Evolutionary conservation across 495 filamentous ascomycete species (phyloP).

Genomic region (Talaromyces stipitatus): DNA sequence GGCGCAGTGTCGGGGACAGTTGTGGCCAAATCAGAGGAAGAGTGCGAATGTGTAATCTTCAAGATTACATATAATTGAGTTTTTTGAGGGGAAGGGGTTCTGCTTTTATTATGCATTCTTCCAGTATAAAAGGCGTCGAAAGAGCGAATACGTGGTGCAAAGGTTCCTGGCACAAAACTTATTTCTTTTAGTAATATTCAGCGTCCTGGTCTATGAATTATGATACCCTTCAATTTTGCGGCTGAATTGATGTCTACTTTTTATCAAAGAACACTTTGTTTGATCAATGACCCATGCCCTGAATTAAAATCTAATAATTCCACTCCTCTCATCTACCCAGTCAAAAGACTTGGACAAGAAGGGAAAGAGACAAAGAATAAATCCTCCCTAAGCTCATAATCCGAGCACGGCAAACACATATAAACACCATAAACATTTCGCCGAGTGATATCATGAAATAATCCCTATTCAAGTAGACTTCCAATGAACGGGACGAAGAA

Average conservation of each 20-base stretch:
- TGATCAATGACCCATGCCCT: not conserved
- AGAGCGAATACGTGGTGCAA: not conserved
- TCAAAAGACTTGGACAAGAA: not conserved
- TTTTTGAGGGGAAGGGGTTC: too few relatives aligned
- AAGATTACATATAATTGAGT: too few relatives aligned
- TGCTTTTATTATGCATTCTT: not conserved
- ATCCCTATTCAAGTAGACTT: not conserved
- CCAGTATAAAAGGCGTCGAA: not conserved
- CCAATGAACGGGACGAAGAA: not conserved
- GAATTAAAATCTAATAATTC: not conserved
- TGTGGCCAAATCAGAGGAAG: slow-evolving; percentile 50
- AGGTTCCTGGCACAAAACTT: not conserved
- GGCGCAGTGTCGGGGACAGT: slow-evolving; percentile 54
- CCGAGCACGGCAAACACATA: not conserved
- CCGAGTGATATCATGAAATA: slow-evolving; percentile 5
- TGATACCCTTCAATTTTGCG: not conserved
- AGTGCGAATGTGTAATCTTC: slow-evolving; percentile 10
- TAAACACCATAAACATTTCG: slow-evolving; percentile 1
- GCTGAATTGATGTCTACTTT: not conserved
- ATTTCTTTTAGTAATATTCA: not conserved
- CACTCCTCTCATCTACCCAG: not conserved
- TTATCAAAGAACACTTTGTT: not conserved
- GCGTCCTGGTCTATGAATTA: not conserved
- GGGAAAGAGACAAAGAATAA: not conserved
- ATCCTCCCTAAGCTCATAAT: not conserved